Base-by-base conservation (phyloP, 495 filamentous ascomycete species). In the Lasiosphaeria miniovina region DNA sequence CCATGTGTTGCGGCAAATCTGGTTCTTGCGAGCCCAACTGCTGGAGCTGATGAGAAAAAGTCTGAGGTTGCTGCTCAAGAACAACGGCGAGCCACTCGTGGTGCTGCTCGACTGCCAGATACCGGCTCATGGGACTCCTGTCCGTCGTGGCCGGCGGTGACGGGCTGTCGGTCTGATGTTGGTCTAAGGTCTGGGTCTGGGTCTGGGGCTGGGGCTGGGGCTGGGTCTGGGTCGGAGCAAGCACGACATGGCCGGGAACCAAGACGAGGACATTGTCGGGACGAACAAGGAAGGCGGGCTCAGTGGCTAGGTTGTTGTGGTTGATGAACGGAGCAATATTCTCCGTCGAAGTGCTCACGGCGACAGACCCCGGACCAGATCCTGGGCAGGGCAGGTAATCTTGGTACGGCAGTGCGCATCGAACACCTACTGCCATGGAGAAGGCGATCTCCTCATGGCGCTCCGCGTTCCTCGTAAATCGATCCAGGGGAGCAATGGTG, bases 401-500 rank as follows among this genome's bases (percentile, higher is more conserved):
- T 6, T 51, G 35, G 15, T 58, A 62, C 6, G 55, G 50, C 7
- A 46, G 9, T 6, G 34, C 41, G 17, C 35, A 49, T 9, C 31
- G 50, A 12, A 55, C 12, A 15, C 17, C 9, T 17, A 32, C 11
- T 0, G 64, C n/a, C 24, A 66, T 8, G 6, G 55, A 40, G 11
- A 66, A 17, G 9, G 61, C 58, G 10, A 64, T 49, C 17, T n/a
- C 3, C 24, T 66, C 64, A 24, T 66, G 64, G 24, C 64, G 55
- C 36, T 61, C 49, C 31, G 43, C 55, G 3, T 14, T 48, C 9
- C 14, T 14, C 14, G 38, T 4, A 15, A 61, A 66, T 50, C 52
- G 40, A 3, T 53, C 35, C 8, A 66, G 33, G 3, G 54, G 54
- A 4, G 51, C 40, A 5, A 33, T 32, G 0, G 11, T 15, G 12